These are phyloP conservation scores for Yamadazyma akitaensis DNA, from an alignment of 805 yeast species.

Conservation along the genomic window DNA sequence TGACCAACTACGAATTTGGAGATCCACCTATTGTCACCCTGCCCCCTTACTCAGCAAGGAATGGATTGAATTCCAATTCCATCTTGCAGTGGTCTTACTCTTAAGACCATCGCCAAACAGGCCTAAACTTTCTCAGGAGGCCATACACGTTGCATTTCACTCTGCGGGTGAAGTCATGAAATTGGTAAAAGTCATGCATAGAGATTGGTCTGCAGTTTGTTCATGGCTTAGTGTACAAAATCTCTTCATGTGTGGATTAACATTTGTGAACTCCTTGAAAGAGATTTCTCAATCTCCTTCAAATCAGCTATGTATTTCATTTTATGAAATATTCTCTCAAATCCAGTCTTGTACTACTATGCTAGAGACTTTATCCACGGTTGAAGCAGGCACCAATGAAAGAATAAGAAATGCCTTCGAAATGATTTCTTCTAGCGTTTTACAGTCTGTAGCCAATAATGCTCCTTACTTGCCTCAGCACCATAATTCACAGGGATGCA, in stretches of 20 bases:
- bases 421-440: conserved; percentile 12
- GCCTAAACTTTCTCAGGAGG: conserved; percentile 10
- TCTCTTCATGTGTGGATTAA: conserved; percentile 15
- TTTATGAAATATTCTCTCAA: conserved; percentile 10
- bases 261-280: conserved; percentile 13
- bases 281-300: conserved; percentile 9
- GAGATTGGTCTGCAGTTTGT: conserved; percentile 14
- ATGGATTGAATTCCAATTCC: conserved; percentile 15
- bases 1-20: conserved; percentile 13
- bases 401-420: conserved; percentile 14
- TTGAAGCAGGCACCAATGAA: conserved; percentile 14
- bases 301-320: conserved; percentile 10
- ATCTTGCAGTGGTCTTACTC: conserved; percentile 11
- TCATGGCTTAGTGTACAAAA: conserved; percentile 15
- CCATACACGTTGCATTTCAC: conserved; percentile 13
- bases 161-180: conserved; percentile 16
- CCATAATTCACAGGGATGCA: conserved; percentile 3
- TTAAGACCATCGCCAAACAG: conserved; percentile 15
- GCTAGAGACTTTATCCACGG: conserved; percentile 13
- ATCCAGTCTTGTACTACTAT: conserved; percentile 15
- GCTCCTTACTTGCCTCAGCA: conserved; percentile 9
- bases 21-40: conserved; percentile 7
- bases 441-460: conserved; percentile 9
- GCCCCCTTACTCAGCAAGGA: conserved; percentile 13
- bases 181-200: conserved; percentile 13